Evolutionary conservation across 202 grass and related monocot species (phyloP).

Genomic region (Elaeis oleifera): DNA sequence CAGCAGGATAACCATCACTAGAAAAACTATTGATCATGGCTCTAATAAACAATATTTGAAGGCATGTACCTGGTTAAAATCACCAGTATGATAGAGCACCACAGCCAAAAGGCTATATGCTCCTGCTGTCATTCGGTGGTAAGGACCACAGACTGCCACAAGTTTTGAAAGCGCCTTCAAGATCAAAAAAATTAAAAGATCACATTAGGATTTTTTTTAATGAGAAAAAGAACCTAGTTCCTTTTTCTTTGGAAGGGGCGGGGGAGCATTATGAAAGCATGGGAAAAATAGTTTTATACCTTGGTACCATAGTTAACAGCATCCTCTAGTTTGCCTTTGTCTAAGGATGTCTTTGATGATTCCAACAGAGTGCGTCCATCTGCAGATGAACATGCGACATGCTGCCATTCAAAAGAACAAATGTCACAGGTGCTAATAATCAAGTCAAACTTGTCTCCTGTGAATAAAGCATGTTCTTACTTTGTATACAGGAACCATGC

Average conservation of each 20-base stretch:
- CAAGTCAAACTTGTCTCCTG: conserved; percentile 10
- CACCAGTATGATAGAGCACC: conserved; percentile 97
- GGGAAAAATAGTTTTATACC: conserved; percentile 26
- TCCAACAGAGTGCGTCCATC: conserved; percentile 89
- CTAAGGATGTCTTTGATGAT: conserved; percentile 96
- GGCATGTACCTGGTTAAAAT: conserved; percentile 88
- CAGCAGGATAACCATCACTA: too few relatives aligned
- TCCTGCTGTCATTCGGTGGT: conserved; percentile 97
- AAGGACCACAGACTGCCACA: conserved; percentile 95
- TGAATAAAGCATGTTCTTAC: conserved; percentile 34
- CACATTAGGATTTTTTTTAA: neutral
- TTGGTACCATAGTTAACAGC: conserved; percentile 92
- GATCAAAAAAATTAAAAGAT: conserved; percentile 11
- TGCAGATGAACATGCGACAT: conserved; percentile 93
- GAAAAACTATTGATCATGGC: too few relatives aligned
- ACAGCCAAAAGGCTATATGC: conserved; percentile 98
- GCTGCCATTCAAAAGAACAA: conserved; percentile 35
- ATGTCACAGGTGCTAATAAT: neutral
- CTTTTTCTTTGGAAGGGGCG: too few relatives aligned
- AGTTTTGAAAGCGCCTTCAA: conserved; percentile 91
- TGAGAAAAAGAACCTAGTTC: too few relatives aligned
- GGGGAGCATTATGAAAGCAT: neutral
- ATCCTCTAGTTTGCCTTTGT: conserved; percentile 98
- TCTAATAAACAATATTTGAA: conserved; percentile 13
- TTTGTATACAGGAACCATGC: conserved; percentile 89